Percentiles rank a stretch among this genome's conserved stretches.
Evolutionary conservation across 2,329 filamentous ascomycete genomes (phyloP).

Genomic region (Aspergillus intermedius): DNA sequence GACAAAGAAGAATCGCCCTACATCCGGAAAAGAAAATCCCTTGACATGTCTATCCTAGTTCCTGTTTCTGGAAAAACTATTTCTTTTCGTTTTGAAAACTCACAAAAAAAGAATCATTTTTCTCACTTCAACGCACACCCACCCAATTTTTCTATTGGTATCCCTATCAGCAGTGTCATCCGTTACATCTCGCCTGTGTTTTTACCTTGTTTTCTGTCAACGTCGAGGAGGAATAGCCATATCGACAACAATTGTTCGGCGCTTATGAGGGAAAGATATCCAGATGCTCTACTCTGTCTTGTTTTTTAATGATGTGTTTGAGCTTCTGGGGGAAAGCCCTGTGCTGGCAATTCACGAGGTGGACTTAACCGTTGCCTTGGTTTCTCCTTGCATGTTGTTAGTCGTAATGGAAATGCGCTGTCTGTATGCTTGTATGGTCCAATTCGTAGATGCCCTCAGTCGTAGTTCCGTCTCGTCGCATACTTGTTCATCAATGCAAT

Average conservation of each 20-base stretch:
- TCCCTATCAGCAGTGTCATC: conserved; percentile 19
- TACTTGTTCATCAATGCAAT: no score
- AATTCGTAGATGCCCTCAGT: no score
- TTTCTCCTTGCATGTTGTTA: conserved; percentile 36
- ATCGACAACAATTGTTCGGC: conserved; percentile 55
- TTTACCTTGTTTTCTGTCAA: conserved; percentile 3
- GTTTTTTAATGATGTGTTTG: conserved; percentile 13
- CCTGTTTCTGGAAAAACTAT: conserved; percentile 22
- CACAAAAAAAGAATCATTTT: conserved; percentile 28
- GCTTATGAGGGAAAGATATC: conserved; percentile 99
- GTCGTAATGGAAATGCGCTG: conserved; percentile 24
- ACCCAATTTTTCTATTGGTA: conserved; percentile 21
- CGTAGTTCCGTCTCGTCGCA: no score
- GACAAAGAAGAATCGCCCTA: conserved; percentile 16
- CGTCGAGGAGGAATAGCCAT: conserved; percentile 32
- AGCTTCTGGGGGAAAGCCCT: conserved; percentile 88
- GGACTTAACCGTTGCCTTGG: conserved; percentile 83
- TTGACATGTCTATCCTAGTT: conserved; percentile 37
- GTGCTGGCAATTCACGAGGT: conserved; percentile 69
- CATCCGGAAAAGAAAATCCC: conserved; percentile 14
- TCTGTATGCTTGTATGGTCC: no score
- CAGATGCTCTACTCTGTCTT: conserved; percentile 23
- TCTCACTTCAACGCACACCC: conserved; percentile 16
- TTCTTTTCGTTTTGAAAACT: conserved; percentile 12
- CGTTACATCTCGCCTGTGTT: conserved; percentile 17